These are phyloP conservation scores for Prunus davidiana DNA, from an alignment of 306 rosid genomes.

Conservation along the genomic window DNA sequence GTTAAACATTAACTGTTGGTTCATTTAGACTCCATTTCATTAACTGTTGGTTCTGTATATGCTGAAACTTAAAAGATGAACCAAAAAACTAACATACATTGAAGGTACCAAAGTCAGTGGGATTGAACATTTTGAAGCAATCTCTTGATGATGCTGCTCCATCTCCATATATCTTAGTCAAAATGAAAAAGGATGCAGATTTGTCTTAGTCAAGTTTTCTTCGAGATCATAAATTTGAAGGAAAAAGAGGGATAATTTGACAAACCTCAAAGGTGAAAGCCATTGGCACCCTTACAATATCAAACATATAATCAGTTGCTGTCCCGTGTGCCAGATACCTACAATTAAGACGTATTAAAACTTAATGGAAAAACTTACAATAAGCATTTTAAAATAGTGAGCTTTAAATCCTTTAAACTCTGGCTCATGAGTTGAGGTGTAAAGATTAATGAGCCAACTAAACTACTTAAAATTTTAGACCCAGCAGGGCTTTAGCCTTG, in stretches of 20 bases:
- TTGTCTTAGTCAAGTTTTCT: conserved; percentile 8
- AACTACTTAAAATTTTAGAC: background rate
- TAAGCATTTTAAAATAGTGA: background rate
- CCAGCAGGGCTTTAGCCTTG: background rate
- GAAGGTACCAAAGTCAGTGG: conserved; percentile 61
- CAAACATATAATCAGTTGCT: conserved; percentile 94
- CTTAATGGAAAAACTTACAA: background rate
- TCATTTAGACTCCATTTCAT: background rate
- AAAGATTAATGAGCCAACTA: background rate
- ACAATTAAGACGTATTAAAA: conserved; percentile 15
- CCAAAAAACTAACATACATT: conserved; percentile 41
- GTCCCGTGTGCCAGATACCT: conserved; percentile 99
- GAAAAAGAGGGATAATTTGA: conserved; percentile 16
- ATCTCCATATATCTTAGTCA: conserved; percentile 83
- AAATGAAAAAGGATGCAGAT: background rate
- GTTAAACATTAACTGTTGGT: background rate
- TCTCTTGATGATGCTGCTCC: conserved; percentile 69
- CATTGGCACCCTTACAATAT: conserved; percentile 80
- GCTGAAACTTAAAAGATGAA: background rate
- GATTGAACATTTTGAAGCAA: conserved; percentile 98
- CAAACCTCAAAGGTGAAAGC: conserved; percentile 98
- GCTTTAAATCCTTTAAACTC: background rate
- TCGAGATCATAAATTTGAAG: background rate
- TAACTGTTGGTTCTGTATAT: conserved; percentile 7
- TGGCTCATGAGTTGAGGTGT: background rate